Base-by-base conservation (phyloP, 768 basidiomycete genomes). In the Favolaschia claudopus region DNA sequence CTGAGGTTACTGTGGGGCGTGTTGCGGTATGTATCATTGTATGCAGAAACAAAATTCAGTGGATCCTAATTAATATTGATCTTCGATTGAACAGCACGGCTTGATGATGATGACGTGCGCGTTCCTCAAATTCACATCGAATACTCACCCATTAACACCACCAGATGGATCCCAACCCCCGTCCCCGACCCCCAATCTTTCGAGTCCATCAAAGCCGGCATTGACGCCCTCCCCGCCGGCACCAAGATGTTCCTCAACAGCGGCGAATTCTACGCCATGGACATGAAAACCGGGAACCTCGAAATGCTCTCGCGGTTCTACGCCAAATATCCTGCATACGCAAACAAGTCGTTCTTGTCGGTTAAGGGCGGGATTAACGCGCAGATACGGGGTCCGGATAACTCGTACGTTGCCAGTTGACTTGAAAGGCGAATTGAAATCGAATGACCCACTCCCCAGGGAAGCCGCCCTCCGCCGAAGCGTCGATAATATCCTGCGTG, bases 61-160 rank as follows among this genome's bases (percentile, higher is more conserved):
- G 24, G 8, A 17, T 24, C 7, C 38, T 48, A 25, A 38, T 19
- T n/a, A 19, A 5, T 37, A 24, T 12, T 39, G 19, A 27, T 2
- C 14, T 22, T 13, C 14, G 12, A 22, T 31, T 24, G 4, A 36
- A 12, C 34, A 65, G 64, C 79, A 83, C 66, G 86, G 86, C 1
- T 72, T 87, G 43, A 84, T 86, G 84, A 73, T 79, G 67, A 82
- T 87, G 78, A 88, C 85, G 74, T 85, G 62, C 52, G 76, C 67
- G 1, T 37, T 24, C 24, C 25, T 32, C 29, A 25, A 13, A 6
- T 45, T 2, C 33, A 36, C 7, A 24, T 28, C 22, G 15, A 36
- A 17, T 5, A 37, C 29, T 46, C 15, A 13, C 22, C 14, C 37
- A 2, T 25, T 38, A 22, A 6, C 5, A n/a, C 15, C 15, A 40